These are phyloP conservation scores for Mrakia frigida DNA, from an alignment of 768 basidiomycete species.

Conservation along the genomic window DNA sequence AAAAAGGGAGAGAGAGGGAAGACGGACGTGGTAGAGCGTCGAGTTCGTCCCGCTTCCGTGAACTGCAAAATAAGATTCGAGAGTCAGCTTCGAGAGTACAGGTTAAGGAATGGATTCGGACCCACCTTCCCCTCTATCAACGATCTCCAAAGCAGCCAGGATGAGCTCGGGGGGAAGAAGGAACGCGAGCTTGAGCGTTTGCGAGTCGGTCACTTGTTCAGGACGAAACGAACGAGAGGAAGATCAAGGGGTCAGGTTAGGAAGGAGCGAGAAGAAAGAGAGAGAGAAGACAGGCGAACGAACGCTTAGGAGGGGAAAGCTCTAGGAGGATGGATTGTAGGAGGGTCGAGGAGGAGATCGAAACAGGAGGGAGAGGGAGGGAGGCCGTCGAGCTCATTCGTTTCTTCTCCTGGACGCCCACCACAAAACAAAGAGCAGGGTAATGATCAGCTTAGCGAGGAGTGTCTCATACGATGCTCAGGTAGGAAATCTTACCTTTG, in stretches of 20 bases:
- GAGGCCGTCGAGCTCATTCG: background rate
- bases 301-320: background rate
- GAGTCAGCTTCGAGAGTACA: background rate
- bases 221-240: too few species aligned
- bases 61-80: background rate
- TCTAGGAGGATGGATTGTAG: background rate
- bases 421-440: background rate
- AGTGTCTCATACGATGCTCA: background rate
- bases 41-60: background rate
- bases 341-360: background rate
- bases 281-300: background rate
- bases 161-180: constrained; percentile 13
- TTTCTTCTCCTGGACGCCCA: background rate
- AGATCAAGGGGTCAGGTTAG: background rate
- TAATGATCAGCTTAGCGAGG: background rate
- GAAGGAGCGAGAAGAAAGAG: background rate
- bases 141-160: constrained; percentile 19
- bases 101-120: background rate
- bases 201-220: constrained; percentile 1
- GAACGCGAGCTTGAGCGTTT: constrained; percentile 19
- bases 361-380: background rate
- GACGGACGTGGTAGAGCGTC: background rate
- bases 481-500: background rate
- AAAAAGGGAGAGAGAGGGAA: background rate
- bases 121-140: constrained; percentile 16